These are phyloP conservation scores for Kwoniella botswanensis DNA, from an alignment of 768 basidiomycete species.

Conservation along the genomic window DNA sequence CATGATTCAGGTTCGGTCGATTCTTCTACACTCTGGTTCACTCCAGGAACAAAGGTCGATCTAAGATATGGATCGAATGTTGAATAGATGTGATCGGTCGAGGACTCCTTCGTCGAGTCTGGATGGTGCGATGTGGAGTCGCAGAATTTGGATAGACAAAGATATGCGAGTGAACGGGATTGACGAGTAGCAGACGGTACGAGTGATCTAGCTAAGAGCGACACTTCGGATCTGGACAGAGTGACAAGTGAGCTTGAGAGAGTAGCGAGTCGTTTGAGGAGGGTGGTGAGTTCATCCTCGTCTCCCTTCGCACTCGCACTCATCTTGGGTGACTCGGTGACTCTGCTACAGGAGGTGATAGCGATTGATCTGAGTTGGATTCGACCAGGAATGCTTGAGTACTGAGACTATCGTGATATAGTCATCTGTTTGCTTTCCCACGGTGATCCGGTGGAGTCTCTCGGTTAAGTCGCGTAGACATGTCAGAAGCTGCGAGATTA, in stretches of 20 bases:
- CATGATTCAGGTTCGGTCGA: slow-evolving; percentile 24
- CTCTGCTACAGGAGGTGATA: too few species aligned
- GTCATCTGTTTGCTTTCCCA: slow-evolving; percentile 17
- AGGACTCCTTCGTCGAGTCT: neutral
- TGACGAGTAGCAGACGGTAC: slow-evolving; percentile 25
- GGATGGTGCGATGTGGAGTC: slow-evolving; percentile 13
- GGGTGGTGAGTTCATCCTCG: slow-evolving; percentile 18
- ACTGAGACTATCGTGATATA: too few species aligned
- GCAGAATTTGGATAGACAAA: slow-evolving; percentile 37
- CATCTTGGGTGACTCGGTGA: neutral
- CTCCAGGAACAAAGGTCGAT: slow-evolving; percentile 9
- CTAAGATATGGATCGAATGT: slow-evolving; percentile 25
- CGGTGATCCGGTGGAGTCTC: slow-evolving; percentile 11
- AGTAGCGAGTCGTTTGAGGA: slow-evolving; percentile 22
- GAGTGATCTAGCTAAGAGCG: slow-evolving; percentile 32
- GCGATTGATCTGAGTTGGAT: too few species aligned
- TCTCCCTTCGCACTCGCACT: slow-evolving; percentile 8
- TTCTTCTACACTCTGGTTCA: slow-evolving; percentile 7
- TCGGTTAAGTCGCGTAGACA: neutral
- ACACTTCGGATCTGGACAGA: slow-evolving; percentile 15
- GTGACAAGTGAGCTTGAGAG: neutral
- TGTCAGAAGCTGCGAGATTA: neutral
- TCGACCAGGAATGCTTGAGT: too few species aligned
- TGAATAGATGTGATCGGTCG: slow-evolving; percentile 9
- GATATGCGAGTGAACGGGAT: slow-evolving; percentile 30